Evolutionary conservation across 805 yeast species (phyloP).

Genomic region (Maudiozyma barnettii): DNA sequence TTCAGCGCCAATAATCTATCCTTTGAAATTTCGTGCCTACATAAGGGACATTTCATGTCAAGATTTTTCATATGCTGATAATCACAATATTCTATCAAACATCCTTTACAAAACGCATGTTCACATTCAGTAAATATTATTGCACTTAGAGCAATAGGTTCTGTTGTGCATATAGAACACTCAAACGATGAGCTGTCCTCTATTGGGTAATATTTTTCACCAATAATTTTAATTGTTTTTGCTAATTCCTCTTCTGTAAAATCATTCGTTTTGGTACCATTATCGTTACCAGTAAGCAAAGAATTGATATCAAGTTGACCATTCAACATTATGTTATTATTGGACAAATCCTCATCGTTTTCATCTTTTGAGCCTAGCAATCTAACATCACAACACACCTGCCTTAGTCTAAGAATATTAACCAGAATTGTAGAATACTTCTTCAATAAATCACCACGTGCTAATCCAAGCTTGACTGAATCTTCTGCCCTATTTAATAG

Average conservation of each 20-base stretch:
- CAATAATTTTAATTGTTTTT: conserved; percentile 1
- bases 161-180: conserved; percentile 77
- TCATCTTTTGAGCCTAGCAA: conserved; percentile 46
- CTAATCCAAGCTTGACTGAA: conserved; percentile 50
- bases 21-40: conserved; percentile 49
- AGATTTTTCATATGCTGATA: conserved; percentile 46
- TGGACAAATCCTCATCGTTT: conserved; percentile 40
- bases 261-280: not conserved
- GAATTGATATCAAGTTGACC: conserved; percentile 4
- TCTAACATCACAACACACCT: conserved; percentile 77
- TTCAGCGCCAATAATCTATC: conserved; percentile 33
- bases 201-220: conserved; percentile 23
- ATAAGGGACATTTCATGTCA: conserved; percentile 60
- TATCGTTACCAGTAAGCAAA: not conserved
- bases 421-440: conserved; percentile 73
- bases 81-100: conserved; percentile 65
- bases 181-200: conserved; percentile 40
- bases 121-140: conserved; percentile 66
- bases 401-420: conserved; percentile 75
- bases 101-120: conserved; percentile 67
- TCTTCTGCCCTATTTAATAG: conserved; percentile 57
- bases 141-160: conserved; percentile 46
- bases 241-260: conserved; percentile 6
- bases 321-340: conserved; percentile 7
- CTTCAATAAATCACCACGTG: conserved; percentile 57